A percentile compares a stretch with the other conserved stretches of the same genome.
Evolutionary conservation across 768 basidiomycete genomes (phyloP).

Genomic region (Heimioporus sp.): DNA sequence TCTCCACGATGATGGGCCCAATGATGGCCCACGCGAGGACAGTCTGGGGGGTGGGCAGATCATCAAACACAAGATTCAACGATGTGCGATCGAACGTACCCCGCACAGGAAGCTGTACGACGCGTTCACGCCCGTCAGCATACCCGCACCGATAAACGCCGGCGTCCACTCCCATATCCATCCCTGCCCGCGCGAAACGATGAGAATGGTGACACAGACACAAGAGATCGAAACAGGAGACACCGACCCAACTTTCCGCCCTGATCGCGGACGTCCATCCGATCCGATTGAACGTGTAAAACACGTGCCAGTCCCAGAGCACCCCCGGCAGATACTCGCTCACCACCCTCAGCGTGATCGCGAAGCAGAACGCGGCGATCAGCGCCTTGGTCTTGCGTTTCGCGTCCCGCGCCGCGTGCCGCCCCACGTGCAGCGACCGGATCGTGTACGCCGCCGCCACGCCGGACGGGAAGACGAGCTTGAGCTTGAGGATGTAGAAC

Average conservation of each 20-base stretch:
- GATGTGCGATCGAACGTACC: slow-evolving; percentile 31
- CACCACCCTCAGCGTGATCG: slow-evolving; percentile 53
- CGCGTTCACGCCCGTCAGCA: slow-evolving; percentile 56
- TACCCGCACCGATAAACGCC: slow-evolving; percentile 59
- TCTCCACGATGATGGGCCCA: slow-evolving; percentile 41
- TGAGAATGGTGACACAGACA: too few species aligned
- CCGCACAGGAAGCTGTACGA: slow-evolving; percentile 50
- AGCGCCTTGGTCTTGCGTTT: slow-evolving; percentile 56
- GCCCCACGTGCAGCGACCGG: slow-evolving; percentile 54
- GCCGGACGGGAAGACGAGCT: slow-evolving; percentile 55
- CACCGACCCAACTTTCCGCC: slow-evolving; percentile 57
- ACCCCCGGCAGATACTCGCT: slow-evolving; percentile 56
- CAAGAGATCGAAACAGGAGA: background rate
- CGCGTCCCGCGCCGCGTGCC: slow-evolving; percentile 47
- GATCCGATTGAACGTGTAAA: slow-evolving; percentile 56
- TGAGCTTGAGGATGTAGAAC: slow-evolving; percentile 44
- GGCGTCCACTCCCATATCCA: slow-evolving; percentile 38
- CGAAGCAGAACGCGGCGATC: slow-evolving; percentile 42
- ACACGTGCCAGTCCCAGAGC: slow-evolving; percentile 62
- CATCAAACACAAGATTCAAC: too few species aligned
- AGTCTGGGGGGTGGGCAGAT: slow-evolving; percentile 17
- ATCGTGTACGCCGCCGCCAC: slow-evolving; percentile 68
- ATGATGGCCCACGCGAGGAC: slow-evolving; percentile 64
- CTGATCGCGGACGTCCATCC: slow-evolving; percentile 61
- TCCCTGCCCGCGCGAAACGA: slow-evolving; percentile 8